Base-by-base conservation (phyloP, 2,329 filamentous ascomycete genomes). In the Trichophyton verrucosum region DNA sequence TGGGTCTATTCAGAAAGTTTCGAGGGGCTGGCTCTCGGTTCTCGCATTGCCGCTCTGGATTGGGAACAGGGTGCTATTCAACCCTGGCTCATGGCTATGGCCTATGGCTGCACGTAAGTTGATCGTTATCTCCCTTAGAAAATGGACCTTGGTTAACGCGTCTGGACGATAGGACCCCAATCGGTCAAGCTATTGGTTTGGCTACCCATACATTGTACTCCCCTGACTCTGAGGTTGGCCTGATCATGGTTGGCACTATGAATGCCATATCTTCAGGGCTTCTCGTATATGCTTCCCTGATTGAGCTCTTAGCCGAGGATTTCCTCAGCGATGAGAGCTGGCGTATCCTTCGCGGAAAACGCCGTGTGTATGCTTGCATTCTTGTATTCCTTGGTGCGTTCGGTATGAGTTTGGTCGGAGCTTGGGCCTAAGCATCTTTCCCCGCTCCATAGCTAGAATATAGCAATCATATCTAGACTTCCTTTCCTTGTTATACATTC, bases 231-330 rank as follows among this genome's bases (percentile, higher is more conserved):
- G 82, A 88, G 71, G 81, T 83, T 0, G 88, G 88, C 0, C 75
- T 92, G 36, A 76, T 92, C 11, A 82, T 91, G 69, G 88, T 91
- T 1, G 88, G 88, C 13, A 81, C 87, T 66, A 91, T 91, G 87
- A 91, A 92, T 66, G 87, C 87, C 57, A 86, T 92, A 42, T 89
- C 86, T 0, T 83, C 86, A n/a, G 88, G 88, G 0, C 76, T 92
- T 44, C 73, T 92, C 40, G 78, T 91, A 5, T 92, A 89, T 67
- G 87, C 88, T 0, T 88, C 87, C 0, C 74, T 92, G 22, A 87
- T 92, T 0, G 87, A 92, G 73, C 75, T 92, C 15, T 78, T 92
- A 61, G 86, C 87, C 0, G 88, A 91, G 71, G 88, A 92, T 68
- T 91, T 91, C 64, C 70, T 91, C 62, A 84, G 82, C 11, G 86